phyloP scores from a whole-genome alignment of 2,329 filamentous ascomycete genomes.

The Ceratocystis albifundus region DNA sequence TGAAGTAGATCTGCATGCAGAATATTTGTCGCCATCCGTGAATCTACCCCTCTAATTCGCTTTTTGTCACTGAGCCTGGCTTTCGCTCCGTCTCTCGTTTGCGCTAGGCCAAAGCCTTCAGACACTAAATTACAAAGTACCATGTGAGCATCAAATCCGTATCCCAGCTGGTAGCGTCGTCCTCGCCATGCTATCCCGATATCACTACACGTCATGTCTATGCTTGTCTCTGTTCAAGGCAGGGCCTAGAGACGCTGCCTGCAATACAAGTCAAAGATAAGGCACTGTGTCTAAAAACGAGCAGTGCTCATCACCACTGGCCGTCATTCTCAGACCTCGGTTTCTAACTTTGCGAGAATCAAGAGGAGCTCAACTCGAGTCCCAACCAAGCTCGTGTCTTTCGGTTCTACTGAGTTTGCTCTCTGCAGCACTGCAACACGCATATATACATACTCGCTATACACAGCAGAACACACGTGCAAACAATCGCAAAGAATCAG shows the following conservation, averaged over 20 bases:
- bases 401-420: too few species aligned
- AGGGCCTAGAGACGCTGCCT: background rate
- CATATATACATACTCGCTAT: too few species aligned
- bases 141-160: background rate
- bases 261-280: background rate
- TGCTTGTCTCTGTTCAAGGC: background rate
- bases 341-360: too few species aligned
- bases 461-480: too few species aligned
- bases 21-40: conserved; percentile 1
- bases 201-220: background rate
- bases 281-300: too few species aligned
- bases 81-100: background rate
- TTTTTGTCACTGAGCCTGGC: background rate
- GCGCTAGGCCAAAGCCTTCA: background rate
- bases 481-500: too few species aligned
- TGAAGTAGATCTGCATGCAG: background rate
- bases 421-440: too few species aligned
- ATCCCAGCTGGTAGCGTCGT: background rate
- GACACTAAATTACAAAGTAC: background rate
- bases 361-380: background rate
- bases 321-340: too few species aligned
- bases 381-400: too few species aligned
- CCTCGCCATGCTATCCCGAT: background rate
- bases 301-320: too few species aligned
- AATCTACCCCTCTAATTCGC: conserved; percentile 17